These are phyloP conservation scores for Podaxis carcinomalis DNA, from an alignment of 768 basidiomycete genomes.

Conservation along the genomic window DNA sequence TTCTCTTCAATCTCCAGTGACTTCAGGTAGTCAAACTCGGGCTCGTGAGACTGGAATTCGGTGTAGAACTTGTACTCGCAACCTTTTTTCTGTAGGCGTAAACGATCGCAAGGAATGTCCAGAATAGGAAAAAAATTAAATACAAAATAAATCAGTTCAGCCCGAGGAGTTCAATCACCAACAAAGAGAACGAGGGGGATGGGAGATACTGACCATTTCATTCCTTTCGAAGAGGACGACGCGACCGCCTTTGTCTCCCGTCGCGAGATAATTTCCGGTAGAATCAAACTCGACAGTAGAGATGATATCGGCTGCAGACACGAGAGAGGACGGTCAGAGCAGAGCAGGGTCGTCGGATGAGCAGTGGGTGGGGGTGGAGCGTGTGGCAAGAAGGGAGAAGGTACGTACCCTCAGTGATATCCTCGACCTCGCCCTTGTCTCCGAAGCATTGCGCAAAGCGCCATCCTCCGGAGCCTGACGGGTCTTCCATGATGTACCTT, in stretches of 20 bases:
- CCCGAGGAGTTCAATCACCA: slow-evolving; percentile 13
- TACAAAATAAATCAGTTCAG: background rate
- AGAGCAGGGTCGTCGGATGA: slow-evolving; percentile 5
- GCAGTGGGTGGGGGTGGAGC: background rate
- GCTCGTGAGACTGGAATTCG: slow-evolving; percentile 99
- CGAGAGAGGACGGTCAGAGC: slow-evolving; percentile 11
- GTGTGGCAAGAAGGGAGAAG: background rate
- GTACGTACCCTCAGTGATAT: slow-evolving; percentile 92
- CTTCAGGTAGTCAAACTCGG: slow-evolving; percentile 99
- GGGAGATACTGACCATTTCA: slow-evolving; percentile 66
- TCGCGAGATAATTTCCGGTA: slow-evolving; percentile 98
- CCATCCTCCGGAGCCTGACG: slow-evolving; percentile 89
- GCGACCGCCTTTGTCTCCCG: slow-evolving; percentile 98
- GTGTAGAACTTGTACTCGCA: slow-evolving; percentile 99
- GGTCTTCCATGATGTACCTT: slow-evolving; percentile 66
- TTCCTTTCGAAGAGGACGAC: slow-evolving; percentile 99
- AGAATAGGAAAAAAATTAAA: slow-evolving; percentile 6
- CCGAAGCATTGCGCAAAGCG: slow-evolving; percentile 99
- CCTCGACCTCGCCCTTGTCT: slow-evolving; percentile 99
- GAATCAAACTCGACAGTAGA: slow-evolving; percentile 99
- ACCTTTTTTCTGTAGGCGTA: slow-evolving; percentile 80
- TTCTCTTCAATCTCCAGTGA: slow-evolving; percentile 99
- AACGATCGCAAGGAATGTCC: slow-evolving; percentile 12
- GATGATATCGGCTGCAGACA: slow-evolving; percentile 91
- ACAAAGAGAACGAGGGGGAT: slow-evolving; percentile 11